Percentiles rank a stretch among this genome's conserved stretches.
phyloP scores from a whole-genome alignment of 805 yeast species.

The Saturnispora sanitii region DNA sequence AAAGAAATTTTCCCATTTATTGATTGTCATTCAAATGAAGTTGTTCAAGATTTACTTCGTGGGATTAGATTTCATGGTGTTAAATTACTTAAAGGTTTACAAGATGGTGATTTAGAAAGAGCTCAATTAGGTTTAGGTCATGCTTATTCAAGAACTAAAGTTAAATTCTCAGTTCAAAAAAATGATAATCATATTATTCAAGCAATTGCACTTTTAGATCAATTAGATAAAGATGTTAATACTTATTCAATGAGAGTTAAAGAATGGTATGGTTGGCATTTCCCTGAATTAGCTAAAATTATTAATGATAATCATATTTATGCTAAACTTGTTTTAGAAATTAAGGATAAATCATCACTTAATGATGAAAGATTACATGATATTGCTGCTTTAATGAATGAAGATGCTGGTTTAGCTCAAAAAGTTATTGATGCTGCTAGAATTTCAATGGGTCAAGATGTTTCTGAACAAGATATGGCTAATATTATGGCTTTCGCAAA shows the following conservation, averaged over 20 bases:
- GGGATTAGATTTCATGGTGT: constrained; percentile 88
- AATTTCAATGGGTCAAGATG: constrained; percentile 98
- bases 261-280: constrained; percentile 99
- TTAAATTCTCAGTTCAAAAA: constrained; percentile 96
- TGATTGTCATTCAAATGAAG: constrained; percentile 84
- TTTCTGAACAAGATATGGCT: constrained; percentile 88
- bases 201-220: constrained; percentile 94
- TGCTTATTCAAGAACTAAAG: constrained; percentile 98
- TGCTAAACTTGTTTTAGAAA: constrained; percentile 72
- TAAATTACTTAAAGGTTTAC: constrained; percentile 83
- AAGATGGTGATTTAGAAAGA: constrained; percentile 91
- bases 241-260: constrained; percentile 98
- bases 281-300: constrained; percentile 91
- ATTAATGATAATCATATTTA: constrained; percentile 81
- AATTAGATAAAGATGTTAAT: constrained; percentile 93
- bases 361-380: constrained; percentile 80
- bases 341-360: constrained; percentile 79
- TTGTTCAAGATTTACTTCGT: constrained; percentile 89
- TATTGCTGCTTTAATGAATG: constrained; percentile 79
- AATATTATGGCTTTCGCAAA: constrained; percentile 86
- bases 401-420: constrained; percentile 88
- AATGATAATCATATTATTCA: constrained; percentile 98
- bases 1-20: constrained; percentile 83
- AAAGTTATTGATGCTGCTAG: constrained; percentile 88
- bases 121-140: constrained; percentile 99